Conservation (phyloP, 768 basidiomycete species). For the Suillus sp. region DNA sequence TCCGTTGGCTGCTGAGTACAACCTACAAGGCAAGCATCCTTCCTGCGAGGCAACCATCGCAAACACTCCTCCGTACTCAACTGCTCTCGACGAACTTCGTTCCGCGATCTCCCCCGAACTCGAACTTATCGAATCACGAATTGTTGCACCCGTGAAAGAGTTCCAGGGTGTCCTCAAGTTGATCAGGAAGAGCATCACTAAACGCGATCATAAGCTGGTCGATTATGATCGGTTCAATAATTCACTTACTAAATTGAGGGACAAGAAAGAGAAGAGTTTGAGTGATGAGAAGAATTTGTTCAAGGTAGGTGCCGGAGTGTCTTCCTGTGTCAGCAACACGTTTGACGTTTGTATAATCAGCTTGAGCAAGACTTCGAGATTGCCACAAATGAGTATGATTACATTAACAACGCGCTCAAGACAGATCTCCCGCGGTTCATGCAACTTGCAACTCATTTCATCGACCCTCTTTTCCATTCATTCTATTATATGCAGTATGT, state of each 20-base stretch:
- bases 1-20: slow-evolving; percentile 75
- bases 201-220: slow-evolving; percentile 95
- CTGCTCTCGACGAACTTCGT: slow-evolving; percentile 80
- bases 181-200: slow-evolving; percentile 92
- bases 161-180: slow-evolving; percentile 82
- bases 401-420: slow-evolving; percentile 88
- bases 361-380: slow-evolving; percentile 96
- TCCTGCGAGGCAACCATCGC: slow-evolving; percentile 74
- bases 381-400: slow-evolving; percentile 91
- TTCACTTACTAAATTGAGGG: slow-evolving; percentile 89
- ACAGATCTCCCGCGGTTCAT: slow-evolving; percentile 94
- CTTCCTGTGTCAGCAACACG: not conserved
- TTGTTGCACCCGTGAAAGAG: slow-evolving; percentile 87
- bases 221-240: slow-evolving; percentile 98
- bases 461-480: slow-evolving; percentile 96
- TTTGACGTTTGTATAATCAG: slow-evolving; percentile 38
- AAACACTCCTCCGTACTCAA: slow-evolving; percentile 73
- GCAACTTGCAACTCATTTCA: slow-evolving; percentile 82
- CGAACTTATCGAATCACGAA: slow-evolving; percentile 88
- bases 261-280: slow-evolving; percentile 97
- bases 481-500: slow-evolving; percentile 99
- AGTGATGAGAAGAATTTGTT: slow-evolving; percentile 97
- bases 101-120: slow-evolving; percentile 83
- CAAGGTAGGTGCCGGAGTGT: slow-evolving; percentile 57
- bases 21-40: slow-evolving; percentile 77